A percentile compares a stretch with the other conserved stretches of the same genome.
phyloP scores from a whole-genome alignment of 106 monocot genomes.

The Apostasia ramifera region DNA sequence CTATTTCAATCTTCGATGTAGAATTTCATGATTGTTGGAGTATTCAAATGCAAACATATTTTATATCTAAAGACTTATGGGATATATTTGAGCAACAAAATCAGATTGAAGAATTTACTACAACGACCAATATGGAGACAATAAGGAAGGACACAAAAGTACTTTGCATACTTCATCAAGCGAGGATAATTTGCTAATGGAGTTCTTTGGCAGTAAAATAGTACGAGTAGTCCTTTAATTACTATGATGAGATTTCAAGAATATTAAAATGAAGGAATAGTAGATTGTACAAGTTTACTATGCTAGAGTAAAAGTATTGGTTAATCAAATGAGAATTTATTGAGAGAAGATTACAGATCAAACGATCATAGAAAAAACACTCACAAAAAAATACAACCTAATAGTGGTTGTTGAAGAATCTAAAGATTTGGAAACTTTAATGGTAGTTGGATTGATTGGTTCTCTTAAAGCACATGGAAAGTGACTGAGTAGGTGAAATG shows the following conservation, averaged over 20 bases:
- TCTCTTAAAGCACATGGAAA: not conserved
- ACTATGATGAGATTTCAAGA: not conserved
- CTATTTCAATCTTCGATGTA: not conserved
- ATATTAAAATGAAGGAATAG: conserved; percentile 4
- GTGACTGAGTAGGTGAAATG: not conserved
- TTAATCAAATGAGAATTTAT: not conserved
- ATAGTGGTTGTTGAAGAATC: not conserved
- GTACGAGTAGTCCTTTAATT: not conserved
- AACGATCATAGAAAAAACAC: not conserved
- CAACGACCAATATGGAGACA: not conserved
- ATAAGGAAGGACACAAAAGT: not conserved
- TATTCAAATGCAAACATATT: not conserved
- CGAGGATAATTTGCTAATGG: not conserved
- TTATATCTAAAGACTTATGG: not conserved
- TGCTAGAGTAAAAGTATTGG: not conserved
- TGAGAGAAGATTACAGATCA: not conserved
- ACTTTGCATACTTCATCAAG: not conserved
- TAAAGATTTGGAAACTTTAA: not conserved
- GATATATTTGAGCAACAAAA: not conserved
- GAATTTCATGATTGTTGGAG: not conserved
- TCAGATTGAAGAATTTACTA: not conserved
- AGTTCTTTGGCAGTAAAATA: not conserved
- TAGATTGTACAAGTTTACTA: not conserved
- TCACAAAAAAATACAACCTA: not conserved
- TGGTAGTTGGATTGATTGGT: not conserved